Conservation (phyloP, 75 land plant genomes). For the Isoetes taiwanensis region DNA sequence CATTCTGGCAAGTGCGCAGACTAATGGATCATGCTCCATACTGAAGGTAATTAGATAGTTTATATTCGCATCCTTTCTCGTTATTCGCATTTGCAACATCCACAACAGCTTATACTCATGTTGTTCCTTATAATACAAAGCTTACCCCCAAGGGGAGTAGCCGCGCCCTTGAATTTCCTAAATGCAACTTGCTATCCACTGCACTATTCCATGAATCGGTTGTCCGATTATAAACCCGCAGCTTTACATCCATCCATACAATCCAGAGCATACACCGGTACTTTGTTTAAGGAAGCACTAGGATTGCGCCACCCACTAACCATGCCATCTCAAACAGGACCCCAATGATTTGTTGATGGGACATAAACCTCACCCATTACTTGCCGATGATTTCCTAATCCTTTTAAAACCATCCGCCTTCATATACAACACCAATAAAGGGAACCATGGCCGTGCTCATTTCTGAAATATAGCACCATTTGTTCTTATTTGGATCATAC, state of each 20-base stretch:
- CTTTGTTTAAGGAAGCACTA: conserved; percentile 43
- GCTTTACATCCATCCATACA: conserved; percentile 73
- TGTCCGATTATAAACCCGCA: conserved; percentile 45
- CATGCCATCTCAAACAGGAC: conserved; percentile 53
- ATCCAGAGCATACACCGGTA: conserved; percentile 62
- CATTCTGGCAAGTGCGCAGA: too few species aligned
- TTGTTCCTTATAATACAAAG: conserved; percentile 61
- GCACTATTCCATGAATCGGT: conserved; percentile 59
- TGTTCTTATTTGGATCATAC: conserved; percentile 58
- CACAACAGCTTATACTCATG: conserved; percentile 69
- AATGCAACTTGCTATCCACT: conserved; percentile 56
- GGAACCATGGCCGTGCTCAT: conserved; percentile 76
- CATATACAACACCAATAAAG: conserved; percentile 51
- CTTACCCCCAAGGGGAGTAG: conserved; percentile 52
- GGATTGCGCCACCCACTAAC: conserved; percentile 78
- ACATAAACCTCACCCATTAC: conserved; percentile 70
- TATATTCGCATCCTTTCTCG: too few species aligned
- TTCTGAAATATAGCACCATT: conserved; percentile 48
- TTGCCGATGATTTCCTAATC: conserved; percentile 48
- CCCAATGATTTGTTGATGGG: conserved; percentile 59
- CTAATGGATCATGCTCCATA: too few species aligned
- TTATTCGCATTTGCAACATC: conserved; percentile 44
- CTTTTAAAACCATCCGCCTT: conserved; percentile 61
- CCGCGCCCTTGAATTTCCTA: conserved; percentile 59
- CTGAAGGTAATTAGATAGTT: too few species aligned